Base-by-base conservation (phyloP, 2,329 filamentous ascomycete species). In the Exophiala sp. region DNA sequence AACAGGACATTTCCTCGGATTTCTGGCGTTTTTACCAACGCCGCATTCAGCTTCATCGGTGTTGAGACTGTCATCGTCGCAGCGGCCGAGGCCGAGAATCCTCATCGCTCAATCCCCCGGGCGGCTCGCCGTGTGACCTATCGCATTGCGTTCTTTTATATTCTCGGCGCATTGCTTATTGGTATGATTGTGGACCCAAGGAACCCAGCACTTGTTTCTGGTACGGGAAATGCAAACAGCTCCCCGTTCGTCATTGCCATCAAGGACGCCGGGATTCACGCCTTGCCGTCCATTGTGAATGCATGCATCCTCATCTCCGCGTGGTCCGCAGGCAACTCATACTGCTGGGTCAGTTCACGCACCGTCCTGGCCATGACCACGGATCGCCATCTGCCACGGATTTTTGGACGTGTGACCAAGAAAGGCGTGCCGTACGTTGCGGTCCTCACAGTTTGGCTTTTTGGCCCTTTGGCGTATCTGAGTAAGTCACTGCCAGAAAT, bases 201-300 rank as follows among this genome's bases (percentile, higher is more conserved):
- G 82, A 95, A 57, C 47, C 65, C 0, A 76, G 80, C 3, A 84
- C 96, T 89, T 1, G 75, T 76, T 8, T 29, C 24, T 29, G 76
- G 77, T 34, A 73, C 16, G 81, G 80, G 47, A 82, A 90, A 67
- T 8, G 82, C 86, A 36, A 82, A 83, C 20, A 87, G 89, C 1
- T 95, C 90, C 2, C 92, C 91, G 1, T 96, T 96, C 69, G 91
- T 96, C 64, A 94, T 96, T 64, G 89, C 91, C 59, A 95, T 96
- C 63, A 78, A 87, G 61, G 86, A 90, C 58, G 89, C 91, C 1
- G 87, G 89, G 6, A 94, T 96, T 63, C 74, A 82, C 36, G 85
- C 86, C 2, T 29, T 96, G 2, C 89, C 89, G 2, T 91, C 87
- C 0, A 80, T 96, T 49, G 94, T 96, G 87, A 96, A 97, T 71